Percentiles rank a stretch among this genome's conserved stretches.
phyloP scores from a whole-genome alignment of 2,329 filamentous ascomycete species.

The Chaetomium sp. region DNA sequence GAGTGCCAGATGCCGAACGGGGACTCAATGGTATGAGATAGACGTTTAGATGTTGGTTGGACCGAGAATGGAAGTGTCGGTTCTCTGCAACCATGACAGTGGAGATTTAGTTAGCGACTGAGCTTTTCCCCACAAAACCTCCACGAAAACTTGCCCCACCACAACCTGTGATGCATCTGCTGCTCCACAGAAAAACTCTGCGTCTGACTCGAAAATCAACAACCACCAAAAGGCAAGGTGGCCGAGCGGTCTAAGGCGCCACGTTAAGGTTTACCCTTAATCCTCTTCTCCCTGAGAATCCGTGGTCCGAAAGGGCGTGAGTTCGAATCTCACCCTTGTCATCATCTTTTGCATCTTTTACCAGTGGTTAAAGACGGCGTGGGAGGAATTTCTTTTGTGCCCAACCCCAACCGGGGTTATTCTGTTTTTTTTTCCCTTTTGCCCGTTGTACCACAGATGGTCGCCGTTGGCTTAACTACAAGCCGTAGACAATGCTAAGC shows the following conservation, averaged over 20 bases:
- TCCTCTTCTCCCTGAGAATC: not conserved
- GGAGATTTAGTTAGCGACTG: not conserved
- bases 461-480: too few species aligned
- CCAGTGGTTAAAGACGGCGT: too few species aligned
- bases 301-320: constrained; percentile 17
- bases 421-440: not conserved
- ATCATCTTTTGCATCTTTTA: constrained; percentile 4
- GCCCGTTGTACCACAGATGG: too few species aligned
- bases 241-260: constrained; percentile 19
- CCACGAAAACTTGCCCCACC: not conserved
- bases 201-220: not conserved
- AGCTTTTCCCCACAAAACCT: not conserved
- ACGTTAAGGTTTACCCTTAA: constrained; percentile 18
- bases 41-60: too few species aligned
- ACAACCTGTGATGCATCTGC: not conserved
- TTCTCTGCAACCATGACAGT: too few species aligned
- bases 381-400: not conserved
- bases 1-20: too few species aligned
- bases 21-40: too few species aligned
- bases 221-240: constrained; percentile 13
- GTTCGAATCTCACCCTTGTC: constrained; percentile 19
- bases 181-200: constrained; percentile 2
- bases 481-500: too few species aligned
- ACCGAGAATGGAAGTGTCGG: too few species aligned
- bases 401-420: too few species aligned